Conservation (phyloP, 169 alveolate genomes). For the Cryptosporidium ubiquitum region DNA sequence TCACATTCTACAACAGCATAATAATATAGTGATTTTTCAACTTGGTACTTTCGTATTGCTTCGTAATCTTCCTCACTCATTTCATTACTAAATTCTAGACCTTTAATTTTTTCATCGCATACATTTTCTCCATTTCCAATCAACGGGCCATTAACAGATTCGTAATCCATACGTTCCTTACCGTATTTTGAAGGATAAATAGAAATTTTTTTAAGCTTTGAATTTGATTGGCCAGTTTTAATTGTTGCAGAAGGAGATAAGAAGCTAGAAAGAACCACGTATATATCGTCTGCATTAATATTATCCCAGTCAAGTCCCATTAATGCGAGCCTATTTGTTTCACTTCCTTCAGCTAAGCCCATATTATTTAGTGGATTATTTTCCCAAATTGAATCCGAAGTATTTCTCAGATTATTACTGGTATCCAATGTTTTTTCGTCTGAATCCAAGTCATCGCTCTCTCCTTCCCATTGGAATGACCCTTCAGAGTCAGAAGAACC, state of each 20-base stretch:
- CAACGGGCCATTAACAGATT: conserved; percentile 91
- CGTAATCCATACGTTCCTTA: conserved; percentile 90
- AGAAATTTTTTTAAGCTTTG: conserved; percentile 87
- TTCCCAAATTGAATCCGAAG: conserved; percentile 45
- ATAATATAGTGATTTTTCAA: conserved; percentile 88
- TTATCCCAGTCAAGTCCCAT: conserved; percentile 97
- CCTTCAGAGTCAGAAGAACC: conserved; percentile 42
- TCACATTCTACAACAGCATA: conserved; percentile 95
- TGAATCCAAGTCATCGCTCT: conserved; percentile 45
- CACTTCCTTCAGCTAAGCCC: conserved; percentile 82
- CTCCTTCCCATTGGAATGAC: conserved; percentile 73
- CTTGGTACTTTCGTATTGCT: conserved; percentile 79
- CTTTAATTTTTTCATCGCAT: conserved; percentile 53
- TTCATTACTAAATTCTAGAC: background rate
- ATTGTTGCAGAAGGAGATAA: conserved; percentile 77
- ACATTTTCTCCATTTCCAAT: conserved; percentile 72
- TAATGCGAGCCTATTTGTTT: conserved; percentile 92
- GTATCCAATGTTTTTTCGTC: background rate
- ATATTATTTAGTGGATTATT: conserved; percentile 47
- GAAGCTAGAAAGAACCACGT: conserved; percentile 91
- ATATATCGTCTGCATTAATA: conserved; percentile 92
- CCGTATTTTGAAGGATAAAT: conserved; percentile 95
- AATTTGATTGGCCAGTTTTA: conserved; percentile 82
- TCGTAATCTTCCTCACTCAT: conserved; percentile 80
- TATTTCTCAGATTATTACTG: background rate